These are phyloP conservation scores for Bathelium albidoporum DNA, from an alignment of 495 filamentous ascomycete genomes.

Conservation along the genomic window DNA sequence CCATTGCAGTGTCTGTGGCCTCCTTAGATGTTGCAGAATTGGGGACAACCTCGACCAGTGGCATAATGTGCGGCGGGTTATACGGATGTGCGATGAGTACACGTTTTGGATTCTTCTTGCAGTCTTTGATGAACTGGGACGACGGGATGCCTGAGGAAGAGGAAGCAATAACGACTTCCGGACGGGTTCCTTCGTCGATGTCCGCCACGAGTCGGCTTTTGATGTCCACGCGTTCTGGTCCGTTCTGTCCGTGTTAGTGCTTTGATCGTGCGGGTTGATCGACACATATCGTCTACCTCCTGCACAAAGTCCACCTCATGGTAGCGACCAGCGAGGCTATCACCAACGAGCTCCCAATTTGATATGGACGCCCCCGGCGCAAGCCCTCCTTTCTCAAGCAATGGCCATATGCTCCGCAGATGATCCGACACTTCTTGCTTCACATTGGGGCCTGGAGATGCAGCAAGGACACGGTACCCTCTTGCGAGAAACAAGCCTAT, in stretches of 20 bases:
- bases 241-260: conserved; percentile 1
- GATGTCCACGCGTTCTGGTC: conserved; percentile 4
- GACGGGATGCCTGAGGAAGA: conserved; percentile 21
- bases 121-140: conserved; percentile 18
- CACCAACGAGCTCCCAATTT: conserved; percentile 16
- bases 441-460: conserved; percentile 14
- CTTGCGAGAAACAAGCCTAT: conserved; percentile 16
- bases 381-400: conserved; percentile 13
- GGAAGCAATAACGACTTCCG: conserved; percentile 19
- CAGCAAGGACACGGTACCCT: conserved; percentile 14
- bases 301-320: conserved; percentile 20
- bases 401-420: conserved; percentile 14
- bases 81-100: conserved; percentile 7
- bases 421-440: conserved; percentile 10
- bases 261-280: neutral
- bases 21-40: neutral
- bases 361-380: conserved; percentile 8
- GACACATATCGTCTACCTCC: conserved; percentile 12
- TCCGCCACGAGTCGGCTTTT: conserved; percentile 6
- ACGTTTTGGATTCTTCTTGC: conserved; percentile 8
- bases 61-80: conserved; percentile 6
- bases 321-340: conserved; percentile 4
- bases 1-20: neutral
- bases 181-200: conserved; percentile 10
- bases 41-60: conserved; percentile 4